Conservation (phyloP, 495 filamentous ascomycete genomes). For the Penicillium canariense region DNA sequence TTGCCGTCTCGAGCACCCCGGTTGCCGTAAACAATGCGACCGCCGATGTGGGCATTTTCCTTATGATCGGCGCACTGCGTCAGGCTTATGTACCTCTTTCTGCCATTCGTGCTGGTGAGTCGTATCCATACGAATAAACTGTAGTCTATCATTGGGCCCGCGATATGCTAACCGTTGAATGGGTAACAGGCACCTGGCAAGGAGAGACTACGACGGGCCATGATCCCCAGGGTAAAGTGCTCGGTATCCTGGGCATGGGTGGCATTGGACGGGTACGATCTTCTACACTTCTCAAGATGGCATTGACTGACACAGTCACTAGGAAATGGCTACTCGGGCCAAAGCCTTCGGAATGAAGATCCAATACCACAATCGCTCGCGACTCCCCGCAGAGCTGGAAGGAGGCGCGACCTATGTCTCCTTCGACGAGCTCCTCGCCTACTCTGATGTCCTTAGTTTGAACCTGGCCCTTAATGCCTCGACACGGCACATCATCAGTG, state of each 20-base stretch:
- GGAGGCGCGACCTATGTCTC: conserved; percentile 65
- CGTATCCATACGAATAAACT: background rate
- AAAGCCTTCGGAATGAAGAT: conserved; percentile 68
- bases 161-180: background rate
- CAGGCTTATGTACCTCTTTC: conserved; percentile 61
- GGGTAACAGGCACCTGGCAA: conserved; percentile 47
- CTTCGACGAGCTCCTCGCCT: conserved; percentile 65
- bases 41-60: conserved; percentile 68
- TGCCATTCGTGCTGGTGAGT: conserved; percentile 59
- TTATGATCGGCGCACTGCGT: conserved; percentile 67
- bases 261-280: conserved; percentile 63
- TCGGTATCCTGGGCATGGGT: conserved; percentile 85
- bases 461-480: conserved; percentile 67
- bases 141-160: background rate
- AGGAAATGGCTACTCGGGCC: conserved; percentile 70
- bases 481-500: conserved; percentile 70
- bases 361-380: conserved; percentile 67
- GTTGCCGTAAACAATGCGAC: conserved; percentile 68
- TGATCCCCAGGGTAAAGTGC: conserved; percentile 67
- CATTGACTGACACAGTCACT: conserved; percentile 6
- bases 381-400: conserved; percentile 48
- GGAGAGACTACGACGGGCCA: conserved; percentile 54
- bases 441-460: conserved; percentile 72
- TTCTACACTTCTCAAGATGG: background rate
- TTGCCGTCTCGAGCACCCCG: conserved; percentile 66